phyloP scores from a whole-genome alignment of 208 protist species.

The Leishmania tarentolae region DNA sequence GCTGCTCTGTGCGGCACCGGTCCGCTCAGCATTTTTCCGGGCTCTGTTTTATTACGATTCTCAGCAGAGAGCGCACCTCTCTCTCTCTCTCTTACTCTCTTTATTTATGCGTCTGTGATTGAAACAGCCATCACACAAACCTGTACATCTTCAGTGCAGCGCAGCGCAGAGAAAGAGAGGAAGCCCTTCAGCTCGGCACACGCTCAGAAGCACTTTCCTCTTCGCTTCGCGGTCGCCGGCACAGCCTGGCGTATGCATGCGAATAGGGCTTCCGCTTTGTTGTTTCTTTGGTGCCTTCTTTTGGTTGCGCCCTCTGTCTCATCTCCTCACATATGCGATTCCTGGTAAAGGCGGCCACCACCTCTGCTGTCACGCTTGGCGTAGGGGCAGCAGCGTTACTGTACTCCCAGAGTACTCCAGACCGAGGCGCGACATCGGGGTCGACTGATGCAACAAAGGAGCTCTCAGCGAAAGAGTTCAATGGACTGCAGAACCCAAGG shows the following conservation, averaged over 20 bases:
- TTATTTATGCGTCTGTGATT: background rate
- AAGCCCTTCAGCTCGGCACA: background rate
- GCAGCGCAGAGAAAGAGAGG: background rate
- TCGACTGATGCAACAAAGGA: slow-evolving; percentile 13
- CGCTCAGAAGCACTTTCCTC: background rate
- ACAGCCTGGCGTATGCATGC: background rate
- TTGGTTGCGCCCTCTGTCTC: background rate
- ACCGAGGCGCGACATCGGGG: background rate
- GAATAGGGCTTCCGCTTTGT: background rate
- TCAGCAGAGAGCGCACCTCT: background rate
- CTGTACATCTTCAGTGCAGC: background rate
- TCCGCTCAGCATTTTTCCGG: background rate
- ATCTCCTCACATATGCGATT: slow-evolving; percentile 21
- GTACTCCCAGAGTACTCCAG: slow-evolving; percentile 16
- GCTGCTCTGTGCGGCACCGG: background rate
- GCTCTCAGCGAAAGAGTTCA: slow-evolving; percentile 67
- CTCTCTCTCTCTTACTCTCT: background rate
- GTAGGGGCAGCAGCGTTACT: slow-evolving; percentile 13
- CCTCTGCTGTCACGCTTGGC: slow-evolving; percentile 13
- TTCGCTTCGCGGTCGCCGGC: background rate
- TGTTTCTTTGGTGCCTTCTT: background rate
- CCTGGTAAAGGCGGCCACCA: slow-evolving; percentile 21
- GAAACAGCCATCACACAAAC: background rate
- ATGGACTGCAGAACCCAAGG: slow-evolving; percentile 52
- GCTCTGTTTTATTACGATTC: background rate